Conservation (phyloP, 768 basidiomycete species). For the Punctularia strigosozonata region DNA sequence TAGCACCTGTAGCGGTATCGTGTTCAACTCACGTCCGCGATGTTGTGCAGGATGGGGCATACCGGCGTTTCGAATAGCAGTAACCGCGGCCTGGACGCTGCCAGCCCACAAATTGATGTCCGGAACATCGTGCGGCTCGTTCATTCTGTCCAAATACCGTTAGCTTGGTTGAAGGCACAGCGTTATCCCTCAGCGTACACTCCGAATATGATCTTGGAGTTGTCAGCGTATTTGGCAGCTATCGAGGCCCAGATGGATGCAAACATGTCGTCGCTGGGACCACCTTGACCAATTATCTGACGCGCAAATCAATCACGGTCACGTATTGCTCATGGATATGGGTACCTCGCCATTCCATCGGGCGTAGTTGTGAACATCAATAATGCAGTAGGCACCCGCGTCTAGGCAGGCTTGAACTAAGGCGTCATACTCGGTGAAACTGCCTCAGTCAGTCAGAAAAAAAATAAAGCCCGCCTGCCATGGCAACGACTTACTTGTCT, state of each 20-base stretch:
- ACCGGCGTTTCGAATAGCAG: conserved; percentile 47
- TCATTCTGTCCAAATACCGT: conserved; percentile 32
- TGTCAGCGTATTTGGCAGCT: conserved; percentile 33
- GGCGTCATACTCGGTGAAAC: conserved; percentile 35
- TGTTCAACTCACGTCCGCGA: background rate
- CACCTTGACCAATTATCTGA: conserved; percentile 51
- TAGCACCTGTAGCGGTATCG: conserved; percentile 24
- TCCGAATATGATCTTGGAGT: conserved; percentile 34
- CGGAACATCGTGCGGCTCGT: conserved; percentile 51
- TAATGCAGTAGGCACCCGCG: conserved; percentile 39
- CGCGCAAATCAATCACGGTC: background rate
- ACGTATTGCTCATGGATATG: background rate
- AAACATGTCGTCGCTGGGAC: conserved; percentile 42
- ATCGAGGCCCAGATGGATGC: conserved; percentile 40
- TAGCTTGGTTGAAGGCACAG: background rate
- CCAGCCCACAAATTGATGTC: conserved; percentile 35
- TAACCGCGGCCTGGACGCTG: conserved; percentile 47
- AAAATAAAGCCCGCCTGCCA: too few species aligned
- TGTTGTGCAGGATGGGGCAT: conserved; percentile 6
- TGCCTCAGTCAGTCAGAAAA: too few species aligned
- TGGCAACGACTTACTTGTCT: too few species aligned
- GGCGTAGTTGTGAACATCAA: conserved; percentile 54
- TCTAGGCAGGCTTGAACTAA: conserved; percentile 37
- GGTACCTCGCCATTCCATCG: conserved; percentile 34
- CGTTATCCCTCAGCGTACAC: conserved; percentile 21